Conservation (phyloP, 352 stramenopile genomes). For the Globisporangium nagaii region DNA sequence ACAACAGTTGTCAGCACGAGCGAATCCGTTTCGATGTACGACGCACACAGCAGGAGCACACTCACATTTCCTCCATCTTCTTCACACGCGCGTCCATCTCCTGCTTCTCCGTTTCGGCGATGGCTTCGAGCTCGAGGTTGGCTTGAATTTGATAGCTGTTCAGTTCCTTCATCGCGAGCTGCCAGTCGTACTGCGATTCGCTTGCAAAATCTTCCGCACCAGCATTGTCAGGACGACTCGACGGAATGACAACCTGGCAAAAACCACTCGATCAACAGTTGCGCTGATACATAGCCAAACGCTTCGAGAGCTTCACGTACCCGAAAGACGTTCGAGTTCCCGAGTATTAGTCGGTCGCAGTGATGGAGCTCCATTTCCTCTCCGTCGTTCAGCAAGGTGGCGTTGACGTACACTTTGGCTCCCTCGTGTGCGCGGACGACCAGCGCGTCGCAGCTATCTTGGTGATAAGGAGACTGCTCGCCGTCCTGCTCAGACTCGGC, state of each 20-base stretch:
- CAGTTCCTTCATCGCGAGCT: slow-evolving; percentile 77
- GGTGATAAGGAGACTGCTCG: background rate
- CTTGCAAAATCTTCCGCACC: slow-evolving; percentile 25
- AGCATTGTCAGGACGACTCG: slow-evolving; percentile 15
- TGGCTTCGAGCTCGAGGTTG: slow-evolving; percentile 45
- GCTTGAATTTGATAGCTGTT: slow-evolving; percentile 68
- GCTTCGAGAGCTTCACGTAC: slow-evolving; percentile 8
- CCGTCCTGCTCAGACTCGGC: slow-evolving; percentile 1
- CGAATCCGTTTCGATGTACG: background rate
- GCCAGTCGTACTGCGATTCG: slow-evolving; percentile 67
- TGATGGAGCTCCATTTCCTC: slow-evolving; percentile 36
- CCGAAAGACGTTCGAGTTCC: slow-evolving; percentile 78
- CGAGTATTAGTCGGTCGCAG: slow-evolving; percentile 67
- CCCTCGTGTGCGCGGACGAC: slow-evolving; percentile 25
- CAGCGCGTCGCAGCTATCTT: slow-evolving; percentile 10
- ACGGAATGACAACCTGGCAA: slow-evolving; percentile 51
- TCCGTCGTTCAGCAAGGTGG: slow-evolving; percentile 31
- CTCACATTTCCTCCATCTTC: slow-evolving; percentile 71
- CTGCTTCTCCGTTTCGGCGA: slow-evolving; percentile 62
- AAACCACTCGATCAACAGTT: background rate
- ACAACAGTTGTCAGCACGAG: background rate
- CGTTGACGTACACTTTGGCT: slow-evolving; percentile 75
- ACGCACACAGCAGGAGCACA: background rate
- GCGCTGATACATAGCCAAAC: background rate
- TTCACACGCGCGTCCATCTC: slow-evolving; percentile 74